A percentile compares a stretch with the other conserved stretches of the same genome.
Conservation (phyloP, 495 filamentous ascomycete genomes). For the Penicillium flavigenum region DNA sequence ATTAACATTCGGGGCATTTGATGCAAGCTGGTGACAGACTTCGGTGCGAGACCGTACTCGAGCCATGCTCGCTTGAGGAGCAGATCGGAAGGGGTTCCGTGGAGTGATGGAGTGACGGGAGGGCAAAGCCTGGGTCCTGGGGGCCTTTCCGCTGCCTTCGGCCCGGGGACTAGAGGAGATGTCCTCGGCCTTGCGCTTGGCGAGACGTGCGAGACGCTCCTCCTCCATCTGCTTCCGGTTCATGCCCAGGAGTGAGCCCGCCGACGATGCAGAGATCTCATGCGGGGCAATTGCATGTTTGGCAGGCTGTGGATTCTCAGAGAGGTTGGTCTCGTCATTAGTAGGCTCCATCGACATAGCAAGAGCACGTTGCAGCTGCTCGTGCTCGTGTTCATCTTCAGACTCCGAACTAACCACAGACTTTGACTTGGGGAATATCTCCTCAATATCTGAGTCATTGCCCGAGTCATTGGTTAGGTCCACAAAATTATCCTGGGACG, state of each 20-base stretch:
- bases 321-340: not conserved
- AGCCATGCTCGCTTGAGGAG: not conserved
- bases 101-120: not conserved
- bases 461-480: constrained; percentile 43
- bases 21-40: constrained; percentile 1
- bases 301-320: constrained; percentile 3
- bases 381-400: constrained; percentile 35
- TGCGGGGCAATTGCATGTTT: not conserved
- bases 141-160: constrained; percentile 9
- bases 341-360: constrained; percentile 48
- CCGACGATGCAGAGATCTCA: not conserved
- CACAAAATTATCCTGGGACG: constrained; percentile 22
- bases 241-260: constrained; percentile 47
- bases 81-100: not conserved
- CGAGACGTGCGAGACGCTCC: constrained; percentile 70
- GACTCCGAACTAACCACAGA: constrained; percentile 39
- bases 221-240: constrained; percentile 84
- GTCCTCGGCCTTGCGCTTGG: constrained; percentile 57
- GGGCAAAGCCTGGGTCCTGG: not conserved
- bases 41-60: not conserved
- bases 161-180: constrained; percentile 4
- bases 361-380: constrained; percentile 53
- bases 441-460: constrained; percentile 30
- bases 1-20: constrained; percentile 1
- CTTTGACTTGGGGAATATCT: constrained; percentile 36